phyloP scores from a whole-genome alignment of 805 yeast genomes.

The Sugiyamaella qingdaonensis region DNA sequence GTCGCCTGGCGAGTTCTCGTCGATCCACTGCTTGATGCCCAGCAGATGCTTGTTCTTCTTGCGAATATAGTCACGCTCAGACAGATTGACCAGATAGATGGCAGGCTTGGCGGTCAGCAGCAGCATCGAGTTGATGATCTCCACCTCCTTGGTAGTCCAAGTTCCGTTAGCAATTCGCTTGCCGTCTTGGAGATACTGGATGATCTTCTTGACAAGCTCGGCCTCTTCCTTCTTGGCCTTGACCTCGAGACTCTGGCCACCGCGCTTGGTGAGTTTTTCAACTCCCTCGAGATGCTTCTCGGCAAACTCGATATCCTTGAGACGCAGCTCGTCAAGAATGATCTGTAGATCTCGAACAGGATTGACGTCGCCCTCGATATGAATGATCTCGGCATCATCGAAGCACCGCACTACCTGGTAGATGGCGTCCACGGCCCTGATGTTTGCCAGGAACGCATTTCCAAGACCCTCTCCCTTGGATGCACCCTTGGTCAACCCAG shows the following conservation, averaged over 20 bases:
- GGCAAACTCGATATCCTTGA: conserved; percentile 95
- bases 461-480: conserved; percentile 97
- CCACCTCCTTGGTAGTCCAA: conserved; percentile 92
- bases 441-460: conserved; percentile 93
- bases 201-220: conserved; percentile 75
- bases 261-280: conserved; percentile 77
- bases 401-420: conserved; percentile 97
- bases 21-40: conserved; percentile 87
- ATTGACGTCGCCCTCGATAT: conserved; percentile 93
- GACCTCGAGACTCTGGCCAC: conserved; percentile 77
- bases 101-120: conserved; percentile 94
- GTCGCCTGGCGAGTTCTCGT: conserved; percentile 81
- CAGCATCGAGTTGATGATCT: conserved; percentile 77
- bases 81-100: conserved; percentile 84
- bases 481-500: conserved; percentile 97
- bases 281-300: conserved; percentile 74
- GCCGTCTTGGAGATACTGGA: conserved; percentile 74
- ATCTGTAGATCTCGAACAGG: conserved; percentile 94
- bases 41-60: conserved; percentile 83
- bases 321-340: conserved; percentile 84
- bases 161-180: conserved; percentile 80
- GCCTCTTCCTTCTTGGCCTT: conserved; percentile 20
- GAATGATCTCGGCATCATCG: conserved; percentile 96
- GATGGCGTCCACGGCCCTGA: conserved; percentile 96
- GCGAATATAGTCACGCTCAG: conserved; percentile 82